Evolutionary conservation across 345 rosid genomes (phyloP).

Genomic region (Geranium rotundifolium): DNA sequence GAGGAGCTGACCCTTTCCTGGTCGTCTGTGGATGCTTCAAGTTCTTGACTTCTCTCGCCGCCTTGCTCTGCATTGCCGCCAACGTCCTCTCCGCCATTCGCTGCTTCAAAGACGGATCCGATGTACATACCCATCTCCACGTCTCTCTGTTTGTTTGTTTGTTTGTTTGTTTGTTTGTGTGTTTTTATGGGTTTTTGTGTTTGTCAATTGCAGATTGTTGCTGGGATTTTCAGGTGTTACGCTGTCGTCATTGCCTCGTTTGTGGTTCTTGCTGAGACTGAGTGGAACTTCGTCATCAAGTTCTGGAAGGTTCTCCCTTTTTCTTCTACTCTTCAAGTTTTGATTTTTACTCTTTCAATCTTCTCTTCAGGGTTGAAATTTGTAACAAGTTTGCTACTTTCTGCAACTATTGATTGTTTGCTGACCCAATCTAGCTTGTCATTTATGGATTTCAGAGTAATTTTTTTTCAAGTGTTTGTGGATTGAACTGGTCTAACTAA

Average conservation of each 20-base stretch:
- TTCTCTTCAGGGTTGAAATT: no score
- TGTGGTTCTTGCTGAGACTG: conserved; percentile 79
- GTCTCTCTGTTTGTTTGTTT: background rate
- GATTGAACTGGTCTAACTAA: no score
- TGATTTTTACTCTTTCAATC: background rate
- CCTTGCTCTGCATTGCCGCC: conserved; percentile 67
- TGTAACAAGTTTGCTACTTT: no score
- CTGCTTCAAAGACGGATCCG: conserved; percentile 59
- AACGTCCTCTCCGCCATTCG: conserved; percentile 77
- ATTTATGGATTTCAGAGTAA: background rate
- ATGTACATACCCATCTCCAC: conserved; percentile 31
- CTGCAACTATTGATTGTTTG: background rate
- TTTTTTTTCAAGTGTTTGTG: background rate
- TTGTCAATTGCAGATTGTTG: conserved; percentile 39
- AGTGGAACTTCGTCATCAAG: conserved; percentile 64
- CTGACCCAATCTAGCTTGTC: background rate
- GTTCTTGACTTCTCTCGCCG: conserved; percentile 49
- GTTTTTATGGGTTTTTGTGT: background rate
- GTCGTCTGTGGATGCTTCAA: conserved; percentile 72
- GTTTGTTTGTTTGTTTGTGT: background rate
- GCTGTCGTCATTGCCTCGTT: conserved; percentile 60
- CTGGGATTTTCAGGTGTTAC: conserved; percentile 88
- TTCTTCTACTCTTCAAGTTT: background rate
- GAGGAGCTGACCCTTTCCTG: conserved; percentile 50
- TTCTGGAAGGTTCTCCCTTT: conserved; percentile 46